A percentile compares a stretch with the other conserved stretches of the same genome.
phyloP scores from a whole-genome alignment of 306 rosid genomes.

The Ormosia semicastrata region DNA sequence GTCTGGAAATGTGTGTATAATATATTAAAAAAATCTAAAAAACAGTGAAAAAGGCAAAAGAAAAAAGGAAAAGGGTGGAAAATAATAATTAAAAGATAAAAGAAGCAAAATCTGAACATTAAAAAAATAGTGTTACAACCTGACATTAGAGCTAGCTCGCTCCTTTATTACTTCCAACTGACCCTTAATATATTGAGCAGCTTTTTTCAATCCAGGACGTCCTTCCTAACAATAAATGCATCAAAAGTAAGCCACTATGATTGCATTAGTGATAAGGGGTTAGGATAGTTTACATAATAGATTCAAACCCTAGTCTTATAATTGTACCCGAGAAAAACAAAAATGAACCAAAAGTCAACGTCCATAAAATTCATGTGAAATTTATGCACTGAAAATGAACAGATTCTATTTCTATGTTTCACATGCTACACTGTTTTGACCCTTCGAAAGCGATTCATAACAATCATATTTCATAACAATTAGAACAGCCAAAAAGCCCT shows the following conservation, averaged over 20 bases:
- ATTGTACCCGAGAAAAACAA: no score
- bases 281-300: no score
- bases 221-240: slow-evolving; percentile 70
- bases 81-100: background rate
- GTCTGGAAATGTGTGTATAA: background rate
- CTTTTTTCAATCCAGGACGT: slow-evolving; percentile 83
- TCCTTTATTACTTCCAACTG: slow-evolving; percentile 68
- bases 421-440: background rate
- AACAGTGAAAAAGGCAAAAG: background rate
- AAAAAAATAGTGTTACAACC: slow-evolving; percentile 40
- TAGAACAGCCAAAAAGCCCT: background rate
- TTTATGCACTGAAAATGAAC: background rate
- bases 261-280: no score
- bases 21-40: background rate
- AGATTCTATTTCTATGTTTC: background rate
- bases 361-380: slow-evolving; percentile 8
- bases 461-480: background rate
- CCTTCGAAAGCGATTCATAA: background rate
- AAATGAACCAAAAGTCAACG: slow-evolving; percentile 33
- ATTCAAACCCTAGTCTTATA: background rate
- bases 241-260: background rate
- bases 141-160: slow-evolving; percentile 62
- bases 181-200: slow-evolving; percentile 70
- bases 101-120: background rate
- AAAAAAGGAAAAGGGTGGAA: background rate